Evolutionary conservation across 768 basidiomycete genomes (phyloP).

Genomic region (Mrakia hoshinonis): DNA sequence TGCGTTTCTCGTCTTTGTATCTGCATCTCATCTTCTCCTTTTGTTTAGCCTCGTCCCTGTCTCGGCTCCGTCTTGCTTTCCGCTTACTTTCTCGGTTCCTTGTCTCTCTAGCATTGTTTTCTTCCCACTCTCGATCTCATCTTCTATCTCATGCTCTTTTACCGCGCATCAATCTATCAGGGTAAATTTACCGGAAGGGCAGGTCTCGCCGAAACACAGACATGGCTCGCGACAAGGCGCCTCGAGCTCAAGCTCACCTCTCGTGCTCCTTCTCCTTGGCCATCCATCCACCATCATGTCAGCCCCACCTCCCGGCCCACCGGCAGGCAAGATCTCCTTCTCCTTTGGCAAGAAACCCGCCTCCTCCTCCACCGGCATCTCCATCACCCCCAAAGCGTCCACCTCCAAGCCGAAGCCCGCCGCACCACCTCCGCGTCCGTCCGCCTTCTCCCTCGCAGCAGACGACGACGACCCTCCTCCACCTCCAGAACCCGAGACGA

Average conservation of each 20-base stretch:
- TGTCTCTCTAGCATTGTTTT: too few relatives aligned
- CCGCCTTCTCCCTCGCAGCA: slow-evolving; percentile 4
- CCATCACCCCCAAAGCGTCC: neutral
- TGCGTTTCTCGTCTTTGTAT: too few relatives aligned
- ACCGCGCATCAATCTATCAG: neutral
- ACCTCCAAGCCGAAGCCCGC: slow-evolving; percentile 15
- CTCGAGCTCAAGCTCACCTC: neutral
- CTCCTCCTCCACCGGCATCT: neutral
- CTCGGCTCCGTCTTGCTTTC: too few relatives aligned
- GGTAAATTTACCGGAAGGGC: too few relatives aligned
- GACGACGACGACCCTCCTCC: slow-evolving; percentile 15
- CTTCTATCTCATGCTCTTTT: too few relatives aligned
- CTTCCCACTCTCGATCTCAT: too few relatives aligned
- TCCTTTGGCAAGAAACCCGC: neutral
- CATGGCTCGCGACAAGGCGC: too few relatives aligned
- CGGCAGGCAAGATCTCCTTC: neutral
- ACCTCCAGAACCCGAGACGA: neutral
- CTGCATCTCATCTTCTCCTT: too few relatives aligned
- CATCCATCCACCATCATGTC: neutral
- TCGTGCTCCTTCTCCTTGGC: neutral
- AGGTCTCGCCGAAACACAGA: too few relatives aligned
- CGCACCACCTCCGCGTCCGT: neutral
- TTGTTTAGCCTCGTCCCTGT: too few relatives aligned
- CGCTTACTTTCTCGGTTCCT: too few relatives aligned
- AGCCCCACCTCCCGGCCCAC: neutral